Conservation (phyloP, 768 basidiomycete species). For the Boletus rubropictus region DNA sequence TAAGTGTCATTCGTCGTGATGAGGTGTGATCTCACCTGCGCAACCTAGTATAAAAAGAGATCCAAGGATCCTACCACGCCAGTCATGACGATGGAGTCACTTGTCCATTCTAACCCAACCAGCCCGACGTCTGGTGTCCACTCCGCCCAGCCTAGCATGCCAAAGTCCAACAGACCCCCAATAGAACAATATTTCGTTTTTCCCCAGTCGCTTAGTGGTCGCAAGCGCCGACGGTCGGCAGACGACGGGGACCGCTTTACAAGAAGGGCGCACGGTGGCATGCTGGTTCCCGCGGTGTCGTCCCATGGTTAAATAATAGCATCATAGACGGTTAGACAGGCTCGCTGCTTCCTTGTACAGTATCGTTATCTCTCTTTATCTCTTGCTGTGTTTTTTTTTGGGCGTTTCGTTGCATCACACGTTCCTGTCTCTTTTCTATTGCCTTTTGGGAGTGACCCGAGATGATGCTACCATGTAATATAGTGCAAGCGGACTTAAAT, state of each 20-base stretch:
- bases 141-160: conserved; percentile 10
- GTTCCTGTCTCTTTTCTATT: neutral
- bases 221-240: conserved; percentile 26
- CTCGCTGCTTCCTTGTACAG: conserved; percentile 20
- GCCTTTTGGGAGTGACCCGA: neutral
- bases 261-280: conserved; percentile 19
- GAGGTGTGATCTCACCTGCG: conserved; percentile 23
- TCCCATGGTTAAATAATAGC: conserved; percentile 16
- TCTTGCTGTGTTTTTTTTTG: neutral
- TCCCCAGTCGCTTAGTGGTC: conserved; percentile 14
- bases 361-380: conserved; percentile 26
- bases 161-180: conserved; percentile 27
- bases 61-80: conserved; percentile 29
- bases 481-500: neutral
- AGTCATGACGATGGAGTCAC: conserved; percentile 56
- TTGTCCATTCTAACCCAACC: conserved; percentile 66
- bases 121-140: conserved; percentile 42
- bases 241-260: conserved; percentile 23
- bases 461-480: neutral
- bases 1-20: conserved; percentile 24
- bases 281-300: conserved; percentile 10
- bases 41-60: conserved; percentile 53
- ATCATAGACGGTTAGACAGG: neutral
- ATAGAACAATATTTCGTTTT: conserved; percentile 37
- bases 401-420: neutral